Evolutionary conservation across 2,329 filamentous ascomycete species (phyloP).

Genomic region (Alternaria gaisen): DNA sequence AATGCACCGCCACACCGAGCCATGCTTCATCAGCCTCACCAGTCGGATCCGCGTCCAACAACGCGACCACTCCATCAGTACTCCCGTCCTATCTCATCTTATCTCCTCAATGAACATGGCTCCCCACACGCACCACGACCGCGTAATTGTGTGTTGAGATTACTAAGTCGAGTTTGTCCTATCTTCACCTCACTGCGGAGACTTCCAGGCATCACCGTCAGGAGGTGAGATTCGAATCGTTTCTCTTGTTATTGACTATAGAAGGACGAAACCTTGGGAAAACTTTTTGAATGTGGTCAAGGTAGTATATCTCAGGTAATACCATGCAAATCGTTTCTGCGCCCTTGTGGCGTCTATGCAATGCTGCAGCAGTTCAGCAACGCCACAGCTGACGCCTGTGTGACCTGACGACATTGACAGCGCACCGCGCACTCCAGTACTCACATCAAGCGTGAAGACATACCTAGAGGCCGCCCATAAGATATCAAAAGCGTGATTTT

Average conservation of each 20-base stretch:
- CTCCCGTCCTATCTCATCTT: neutral
- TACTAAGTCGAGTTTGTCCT: too few species aligned
- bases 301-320: neutral
- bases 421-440: neutral
- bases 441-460: neutral
- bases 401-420: slow-evolving; percentile 3
- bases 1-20: slow-evolving; percentile 12
- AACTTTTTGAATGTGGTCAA: neutral
- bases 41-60: neutral
- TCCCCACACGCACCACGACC: neutral
- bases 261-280: neutral
- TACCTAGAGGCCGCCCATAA: neutral
- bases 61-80: neutral
- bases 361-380: neutral
- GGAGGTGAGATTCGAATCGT: neutral
- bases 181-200: neutral
- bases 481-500: neutral
- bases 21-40: neutral
- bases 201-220: slow-evolving; percentile 2
- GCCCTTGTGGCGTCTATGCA: neutral
- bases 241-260: neutral
- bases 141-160: neutral
- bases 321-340: neutral
- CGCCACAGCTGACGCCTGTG: slow-evolving; percentile 5
- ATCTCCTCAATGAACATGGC: neutral